Percentiles rank a stretch among this genome's conserved stretches.
Conservation (phyloP, 176 grass and related monocot species). For the Carex parvula region DNA sequence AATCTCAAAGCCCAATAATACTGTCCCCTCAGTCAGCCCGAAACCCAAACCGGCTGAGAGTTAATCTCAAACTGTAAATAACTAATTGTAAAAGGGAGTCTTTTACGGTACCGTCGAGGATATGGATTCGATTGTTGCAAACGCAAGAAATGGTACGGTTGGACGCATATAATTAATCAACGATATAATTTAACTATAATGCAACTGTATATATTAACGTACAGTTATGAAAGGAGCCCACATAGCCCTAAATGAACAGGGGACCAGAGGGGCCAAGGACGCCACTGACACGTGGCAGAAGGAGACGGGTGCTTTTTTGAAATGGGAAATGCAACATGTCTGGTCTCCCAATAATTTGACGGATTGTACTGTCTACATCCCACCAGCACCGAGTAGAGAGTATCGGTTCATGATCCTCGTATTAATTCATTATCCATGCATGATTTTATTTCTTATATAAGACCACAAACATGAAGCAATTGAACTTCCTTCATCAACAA, state of each 20-base stretch:
- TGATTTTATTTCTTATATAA: neutral
- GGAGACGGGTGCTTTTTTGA: neutral
- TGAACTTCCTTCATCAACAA: neutral
- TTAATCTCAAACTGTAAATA: too few species aligned
- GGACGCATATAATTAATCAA: neutral
- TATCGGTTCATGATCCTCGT: neutral
- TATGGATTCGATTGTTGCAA: neutral
- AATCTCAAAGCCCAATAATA: too few species aligned
- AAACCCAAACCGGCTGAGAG: too few species aligned
- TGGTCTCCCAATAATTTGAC: constrained; percentile 15
- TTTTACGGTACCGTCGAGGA: too few species aligned
- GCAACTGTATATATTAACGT: neutral
- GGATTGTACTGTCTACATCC: constrained; percentile 3
- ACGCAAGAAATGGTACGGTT: neutral
- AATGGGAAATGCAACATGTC: constrained; percentile 24
- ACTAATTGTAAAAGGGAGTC: too few species aligned
- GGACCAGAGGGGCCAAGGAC: neutral
- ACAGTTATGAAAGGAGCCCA: neutral
- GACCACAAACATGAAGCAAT: neutral
- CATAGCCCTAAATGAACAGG: neutral
- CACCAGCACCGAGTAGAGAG: neutral
- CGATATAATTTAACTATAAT: neutral
- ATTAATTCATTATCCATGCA: constrained; percentile 12
- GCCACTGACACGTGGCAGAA: neutral
- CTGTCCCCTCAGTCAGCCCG: too few species aligned